Conservation (phyloP, 2,329 filamentous ascomycete genomes). For the Basipetospora sp. region DNA sequence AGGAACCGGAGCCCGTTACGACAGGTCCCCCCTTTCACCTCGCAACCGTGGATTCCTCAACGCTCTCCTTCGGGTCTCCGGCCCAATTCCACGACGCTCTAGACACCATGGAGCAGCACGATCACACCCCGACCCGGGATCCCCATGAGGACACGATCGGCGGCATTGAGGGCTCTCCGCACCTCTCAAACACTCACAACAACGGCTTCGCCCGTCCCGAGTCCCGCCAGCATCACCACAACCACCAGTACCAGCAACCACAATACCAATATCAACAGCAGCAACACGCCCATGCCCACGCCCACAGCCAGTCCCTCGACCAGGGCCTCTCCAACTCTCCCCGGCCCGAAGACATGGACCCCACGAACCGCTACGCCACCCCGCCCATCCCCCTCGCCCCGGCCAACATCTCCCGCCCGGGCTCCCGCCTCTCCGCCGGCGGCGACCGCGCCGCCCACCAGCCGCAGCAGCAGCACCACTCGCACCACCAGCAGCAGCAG, state of each 20-base stretch:
- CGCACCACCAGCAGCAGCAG: no score
- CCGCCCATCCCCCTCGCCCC: conserved; percentile 29
- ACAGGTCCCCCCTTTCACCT: no score
- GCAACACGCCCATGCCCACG: no score
- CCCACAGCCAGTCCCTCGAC: conserved; percentile 33
- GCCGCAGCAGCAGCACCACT: conserved; percentile 25
- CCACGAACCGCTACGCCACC: conserved; percentile 29
- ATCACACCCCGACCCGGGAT: conserved; percentile 19
- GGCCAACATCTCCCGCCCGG: conserved; percentile 32
- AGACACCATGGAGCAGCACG: conserved; percentile 33
- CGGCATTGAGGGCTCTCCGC: conserved; percentile 33
- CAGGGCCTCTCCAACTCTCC: conserved; percentile 28
- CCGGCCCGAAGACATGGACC: conserved; percentile 27
- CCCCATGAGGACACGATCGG: conserved; percentile 34
- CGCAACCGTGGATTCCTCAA: conserved; percentile 38
- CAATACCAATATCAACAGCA: conserved; percentile 9
- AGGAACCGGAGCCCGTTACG: no score
- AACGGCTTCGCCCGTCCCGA: conserved; percentile 20
- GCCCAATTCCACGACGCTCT: conserved; percentile 39
- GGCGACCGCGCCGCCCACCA: conserved; percentile 23
- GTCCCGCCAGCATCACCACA: conserved; percentile 28
- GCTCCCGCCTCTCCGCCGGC: conserved; percentile 36
- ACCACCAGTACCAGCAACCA: conserved; percentile 15
- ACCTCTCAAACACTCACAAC: conserved; percentile 14
- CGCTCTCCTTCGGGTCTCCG: conserved; percentile 31